Evolutionary conservation across 106 monocot species (phyloP).

Genomic region (Alisma plantagoaquatica): DNA sequence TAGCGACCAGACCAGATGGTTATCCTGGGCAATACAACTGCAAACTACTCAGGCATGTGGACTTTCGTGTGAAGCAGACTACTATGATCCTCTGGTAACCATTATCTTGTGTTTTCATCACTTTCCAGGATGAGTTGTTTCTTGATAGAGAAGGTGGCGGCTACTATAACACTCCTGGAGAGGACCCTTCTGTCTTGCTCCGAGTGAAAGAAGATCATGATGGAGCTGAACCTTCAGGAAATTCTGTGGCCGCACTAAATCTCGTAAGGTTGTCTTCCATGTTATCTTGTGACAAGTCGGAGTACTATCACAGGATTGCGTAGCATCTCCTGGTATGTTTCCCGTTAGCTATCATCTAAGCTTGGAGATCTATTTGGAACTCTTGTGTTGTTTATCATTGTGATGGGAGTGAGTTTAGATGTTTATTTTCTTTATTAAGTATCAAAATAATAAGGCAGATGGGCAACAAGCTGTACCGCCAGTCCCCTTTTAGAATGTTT

Average conservation of each 20-base stretch:
- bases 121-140: conserved; percentile 77
- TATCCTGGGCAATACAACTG: conserved; percentile 70
- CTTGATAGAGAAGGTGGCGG: conserved; percentile 77
- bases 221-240: conserved; percentile 95
- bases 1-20: conserved; percentile 62
- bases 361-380: background rate
- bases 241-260: conserved; percentile 78
- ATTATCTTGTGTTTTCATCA: background rate
- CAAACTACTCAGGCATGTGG: conserved; percentile 73
- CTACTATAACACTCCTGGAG: conserved; percentile 84
- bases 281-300: conserved; percentile 36
- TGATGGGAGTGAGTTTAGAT: too few relatives aligned
- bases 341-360: background rate
- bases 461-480: too few relatives aligned
- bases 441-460: too few relatives aligned
- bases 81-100: background rate
- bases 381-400: conserved; percentile 1
- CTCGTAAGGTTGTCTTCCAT: conserved; percentile 69
- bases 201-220: conserved; percentile 95
- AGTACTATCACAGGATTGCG: conserved; percentile 41
- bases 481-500: too few relatives aligned
- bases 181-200: conserved; percentile 79
- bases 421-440: too few relatives aligned
- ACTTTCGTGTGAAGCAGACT: background rate
- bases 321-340: conserved; percentile 83